phyloP scores from a whole-genome alignment of 2,329 filamentous ascomycete species.

The Penicillium sp. region DNA sequence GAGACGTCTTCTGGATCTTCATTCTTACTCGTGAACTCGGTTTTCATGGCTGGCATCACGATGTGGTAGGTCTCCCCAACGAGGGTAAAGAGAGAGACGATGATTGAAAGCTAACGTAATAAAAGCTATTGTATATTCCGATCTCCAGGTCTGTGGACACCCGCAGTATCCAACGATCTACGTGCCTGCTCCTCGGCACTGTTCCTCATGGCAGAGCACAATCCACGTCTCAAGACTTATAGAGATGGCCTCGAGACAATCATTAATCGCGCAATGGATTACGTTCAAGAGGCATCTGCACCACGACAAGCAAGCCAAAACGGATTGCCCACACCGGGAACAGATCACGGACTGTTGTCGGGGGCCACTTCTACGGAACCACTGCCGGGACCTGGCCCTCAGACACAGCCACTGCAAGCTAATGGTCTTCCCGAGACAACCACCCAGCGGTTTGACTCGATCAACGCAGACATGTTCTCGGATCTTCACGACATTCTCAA shows the following conservation, averaged over 20 bases:
- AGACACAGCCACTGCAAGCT: neutral
- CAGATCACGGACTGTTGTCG: neutral
- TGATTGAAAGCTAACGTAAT: neutral
- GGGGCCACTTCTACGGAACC: neutral
- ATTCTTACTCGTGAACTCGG: slow-evolving; percentile 17
- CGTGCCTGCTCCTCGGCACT: slow-evolving; percentile 30
- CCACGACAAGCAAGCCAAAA: neutral
- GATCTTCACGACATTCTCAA: slow-evolving; percentile 3
- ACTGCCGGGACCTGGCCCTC: neutral
- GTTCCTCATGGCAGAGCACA: slow-evolving; percentile 33
- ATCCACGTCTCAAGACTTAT: slow-evolving; percentile 27
- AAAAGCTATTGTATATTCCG: slow-evolving; percentile 32
- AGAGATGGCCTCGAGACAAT: slow-evolving; percentile 29
- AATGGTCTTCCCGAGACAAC: neutral
- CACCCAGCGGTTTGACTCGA: neutral
- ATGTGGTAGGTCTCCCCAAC: slow-evolving; percentile 18
- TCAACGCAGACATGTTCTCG: slow-evolving; percentile 7
- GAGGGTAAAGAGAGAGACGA: neutral
- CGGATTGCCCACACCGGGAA: neutral
- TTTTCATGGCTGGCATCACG: slow-evolving; percentile 22
- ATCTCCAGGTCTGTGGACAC: slow-evolving; percentile 28
- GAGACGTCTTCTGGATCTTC: slow-evolving; percentile 18
- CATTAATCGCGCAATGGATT: slow-evolving; percentile 30
- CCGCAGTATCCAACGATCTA: slow-evolving; percentile 29
- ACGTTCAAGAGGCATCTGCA: slow-evolving; percentile 13